Evolutionary conservation across 257 asterid genomes (phyloP).

Genomic region (Solanum acaule): DNA sequence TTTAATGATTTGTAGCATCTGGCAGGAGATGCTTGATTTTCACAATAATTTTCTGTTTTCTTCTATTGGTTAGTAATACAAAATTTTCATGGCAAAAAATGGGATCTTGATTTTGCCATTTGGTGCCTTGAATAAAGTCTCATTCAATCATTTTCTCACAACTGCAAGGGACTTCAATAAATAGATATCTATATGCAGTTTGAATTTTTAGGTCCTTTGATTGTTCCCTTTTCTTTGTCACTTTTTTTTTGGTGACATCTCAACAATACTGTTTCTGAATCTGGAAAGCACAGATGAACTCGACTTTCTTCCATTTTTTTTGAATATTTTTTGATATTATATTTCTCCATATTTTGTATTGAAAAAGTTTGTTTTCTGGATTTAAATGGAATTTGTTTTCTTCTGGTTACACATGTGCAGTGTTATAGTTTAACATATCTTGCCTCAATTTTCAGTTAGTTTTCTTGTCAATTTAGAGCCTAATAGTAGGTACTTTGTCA

Average conservation of each 20-base stretch:
- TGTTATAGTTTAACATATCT: neutral
- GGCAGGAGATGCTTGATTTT: neutral
- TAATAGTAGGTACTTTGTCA: neutral
- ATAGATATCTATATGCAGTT: neutral
- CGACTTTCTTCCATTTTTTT: neutral
- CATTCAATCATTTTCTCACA: neutral
- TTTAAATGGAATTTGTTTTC: slow-evolving; percentile 6
- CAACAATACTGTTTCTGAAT: neutral
- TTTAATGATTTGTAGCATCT: neutral
- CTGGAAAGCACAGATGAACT: neutral
- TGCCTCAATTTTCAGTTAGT: neutral
- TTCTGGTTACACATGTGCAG: slow-evolving; percentile 3
- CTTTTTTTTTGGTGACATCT: neutral
- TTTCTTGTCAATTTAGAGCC: neutral
- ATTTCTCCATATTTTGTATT: neutral
- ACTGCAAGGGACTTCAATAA: neutral
- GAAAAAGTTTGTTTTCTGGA: slow-evolving; percentile 11
- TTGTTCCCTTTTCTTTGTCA: neutral
- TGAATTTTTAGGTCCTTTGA: neutral
- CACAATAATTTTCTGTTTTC: neutral
- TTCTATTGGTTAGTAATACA: neutral
- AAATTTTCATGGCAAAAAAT: neutral
- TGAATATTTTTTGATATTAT: neutral
- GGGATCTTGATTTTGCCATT: neutral
- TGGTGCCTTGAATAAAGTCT: neutral